Conservation (phyloP, 108 stramenopile species). For the Stephanodiscus minutulus region DNA sequence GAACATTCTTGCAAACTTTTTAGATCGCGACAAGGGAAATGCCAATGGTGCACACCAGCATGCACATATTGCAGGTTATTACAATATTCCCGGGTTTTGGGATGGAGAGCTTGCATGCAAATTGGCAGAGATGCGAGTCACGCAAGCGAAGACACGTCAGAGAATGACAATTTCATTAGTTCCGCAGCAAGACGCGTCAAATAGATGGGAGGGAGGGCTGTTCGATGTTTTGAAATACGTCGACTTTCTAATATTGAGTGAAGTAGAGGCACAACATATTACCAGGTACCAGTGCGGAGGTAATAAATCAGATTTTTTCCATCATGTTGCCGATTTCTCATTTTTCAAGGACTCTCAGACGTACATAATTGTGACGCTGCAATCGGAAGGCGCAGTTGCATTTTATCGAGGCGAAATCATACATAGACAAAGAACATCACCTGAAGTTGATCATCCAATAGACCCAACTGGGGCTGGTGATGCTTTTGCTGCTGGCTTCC, state of each 20-base stretch:
- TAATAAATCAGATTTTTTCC: background rate
- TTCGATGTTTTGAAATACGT: slow-evolving; percentile 54
- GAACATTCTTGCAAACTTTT: slow-evolving; percentile 39
- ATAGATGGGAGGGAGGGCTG: slow-evolving; percentile 75
- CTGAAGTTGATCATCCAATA: slow-evolving; percentile 23
- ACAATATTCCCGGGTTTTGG: slow-evolving; percentile 69
- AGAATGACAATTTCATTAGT: slow-evolving; percentile 58
- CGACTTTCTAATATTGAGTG: slow-evolving; percentile 78
- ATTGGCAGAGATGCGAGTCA: slow-evolving; percentile 39
- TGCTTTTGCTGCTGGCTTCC: slow-evolving; percentile 79
- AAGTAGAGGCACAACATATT: slow-evolving; percentile 64
- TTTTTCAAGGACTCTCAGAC: slow-evolving; percentile 37
- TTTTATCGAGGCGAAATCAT: slow-evolving; percentile 49
- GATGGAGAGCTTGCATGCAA: slow-evolving; percentile 52
- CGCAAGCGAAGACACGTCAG: slow-evolving; percentile 9
- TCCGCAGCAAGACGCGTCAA: slow-evolving; percentile 77
- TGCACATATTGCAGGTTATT: slow-evolving; percentile 77
- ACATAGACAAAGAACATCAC: slow-evolving; percentile 37
- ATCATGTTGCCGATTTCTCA: slow-evolving; percentile 53
- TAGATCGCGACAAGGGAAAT: slow-evolving; percentile 11
- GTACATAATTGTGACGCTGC: slow-evolving; percentile 64
- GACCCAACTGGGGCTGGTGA: slow-evolving; percentile 88
- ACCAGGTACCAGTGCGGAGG: slow-evolving; percentile 12
- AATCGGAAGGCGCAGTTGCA: slow-evolving; percentile 61
- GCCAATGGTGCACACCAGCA: slow-evolving; percentile 34